Evolutionary conservation across 805 yeast species (phyloP), one percentile per base, ranked within the genome.

Genomic region (Wickerhamia fluorescens): DNA sequence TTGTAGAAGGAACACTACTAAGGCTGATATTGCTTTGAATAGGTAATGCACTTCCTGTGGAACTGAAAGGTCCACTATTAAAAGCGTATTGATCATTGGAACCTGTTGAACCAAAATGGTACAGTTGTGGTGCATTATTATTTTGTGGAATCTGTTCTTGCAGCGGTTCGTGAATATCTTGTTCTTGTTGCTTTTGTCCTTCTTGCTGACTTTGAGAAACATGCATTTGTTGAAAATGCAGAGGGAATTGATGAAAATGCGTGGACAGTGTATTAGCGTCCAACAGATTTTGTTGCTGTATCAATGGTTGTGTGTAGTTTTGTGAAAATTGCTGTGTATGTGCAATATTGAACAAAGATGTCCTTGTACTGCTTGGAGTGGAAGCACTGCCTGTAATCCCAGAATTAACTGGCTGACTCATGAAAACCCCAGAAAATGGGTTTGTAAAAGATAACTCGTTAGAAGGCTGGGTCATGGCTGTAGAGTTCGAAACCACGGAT

Each of bases 361-460:
- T 24, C 7, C 17, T 14, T 12, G 26, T n/a, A 16, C n/a, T 21
- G 18, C 31, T 20, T 17, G 33, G n/a, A n/a, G n/a, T n/a, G n/a
- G n/a, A n/a, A n/a, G n/a, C n/a, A n/a, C n/a, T n/a, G n/a, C n/a
- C n/a, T n/a, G n/a, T n/a, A n/a, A n/a, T n/a, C n/a, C n/a, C n/a
- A n/a, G n/a, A n/a, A n/a, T n/a, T n/a, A n/a, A n/a, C n/a, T n/a
- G n/a, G n/a, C n/a, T n/a, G n/a, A n/a, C n/a, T n/a, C n/a, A n/a
- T n/a, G n/a, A n/a, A n/a, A n/a, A n/a, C 29, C 7, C 42, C 41
- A 15, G 42, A 35, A 26, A 46, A 46, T 2, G 51, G 50, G 25
- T 47, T 47, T 19, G 35, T 41, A 20, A 47, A 47, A 3, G 48
- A 37, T 16, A 45, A 28, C 19, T 46, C 51, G n/a, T 20, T 24